phyloP scores from a whole-genome alignment of 441 rosid species.

The Erodium trifolium region DNA sequence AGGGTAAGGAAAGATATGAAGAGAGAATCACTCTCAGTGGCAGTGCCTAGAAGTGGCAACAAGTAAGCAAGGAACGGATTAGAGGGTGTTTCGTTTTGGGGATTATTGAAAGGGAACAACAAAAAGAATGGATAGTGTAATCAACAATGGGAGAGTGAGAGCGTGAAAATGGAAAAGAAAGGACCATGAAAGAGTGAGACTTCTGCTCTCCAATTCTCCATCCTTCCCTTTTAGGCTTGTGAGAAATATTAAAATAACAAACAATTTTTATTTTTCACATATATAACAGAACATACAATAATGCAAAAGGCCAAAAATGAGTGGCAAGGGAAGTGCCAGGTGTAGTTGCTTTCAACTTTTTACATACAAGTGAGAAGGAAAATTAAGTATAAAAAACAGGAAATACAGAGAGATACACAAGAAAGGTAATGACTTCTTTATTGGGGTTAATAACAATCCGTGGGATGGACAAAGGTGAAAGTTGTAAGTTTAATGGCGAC shows the following conservation, averaged over 20 bases:
- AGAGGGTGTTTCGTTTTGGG: not conserved
- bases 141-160: slow-evolving; percentile 15
- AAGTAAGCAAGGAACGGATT: not conserved
- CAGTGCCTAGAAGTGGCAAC: not conserved
- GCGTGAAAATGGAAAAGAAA: slow-evolving; percentile 17
- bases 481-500: no score
- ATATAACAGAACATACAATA: not conserved
- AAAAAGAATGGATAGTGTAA: slow-evolving; percentile 31
- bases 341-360: slow-evolving; percentile 6
- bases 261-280: not conserved
- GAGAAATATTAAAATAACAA: not conserved
- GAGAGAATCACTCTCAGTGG: no score
- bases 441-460: no score
- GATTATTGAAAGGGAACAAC: slow-evolving; percentile 9
- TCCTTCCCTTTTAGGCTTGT: slow-evolving; percentile 34
- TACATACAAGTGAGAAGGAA: not conserved
- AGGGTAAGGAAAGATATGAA: no score
- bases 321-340: slow-evolving; percentile 6
- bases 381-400: not conserved
- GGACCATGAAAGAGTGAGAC: slow-evolving; percentile 24
- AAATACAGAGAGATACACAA: not conserved
- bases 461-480: no score
- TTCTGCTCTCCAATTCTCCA: slow-evolving; percentile 21
- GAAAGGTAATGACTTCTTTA: not conserved
- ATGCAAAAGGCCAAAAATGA: slow-evolving; percentile 2